A percentile compares a stretch with the other conserved stretches of the same genome.
Evolutionary conservation across 139 green algal genomes (phyloP).

Genomic region (Tetradesmus obliquus): DNA sequence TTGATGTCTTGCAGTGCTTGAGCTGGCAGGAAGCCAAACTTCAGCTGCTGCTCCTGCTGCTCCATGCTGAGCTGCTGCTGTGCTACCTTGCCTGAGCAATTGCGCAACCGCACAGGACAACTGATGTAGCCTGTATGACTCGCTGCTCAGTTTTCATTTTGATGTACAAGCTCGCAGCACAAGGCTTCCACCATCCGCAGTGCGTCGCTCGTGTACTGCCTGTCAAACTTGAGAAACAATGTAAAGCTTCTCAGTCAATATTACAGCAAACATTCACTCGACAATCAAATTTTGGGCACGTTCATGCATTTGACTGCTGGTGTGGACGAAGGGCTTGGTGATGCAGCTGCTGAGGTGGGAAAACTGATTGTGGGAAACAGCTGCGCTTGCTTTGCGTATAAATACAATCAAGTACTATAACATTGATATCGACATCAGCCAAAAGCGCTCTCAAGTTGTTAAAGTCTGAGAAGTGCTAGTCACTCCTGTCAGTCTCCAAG

Average conservation of each 20-base stretch:
- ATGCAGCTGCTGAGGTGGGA: neutral
- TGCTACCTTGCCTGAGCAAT: neutral
- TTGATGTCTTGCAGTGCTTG: slow-evolving; percentile 62
- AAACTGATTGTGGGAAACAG: neutral
- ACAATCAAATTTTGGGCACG: too few species aligned
- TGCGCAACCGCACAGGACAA: neutral
- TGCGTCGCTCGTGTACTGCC: neutral
- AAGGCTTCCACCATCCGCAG: neutral
- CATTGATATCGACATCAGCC: too few species aligned
- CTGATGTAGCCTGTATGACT: neutral
- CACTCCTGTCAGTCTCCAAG: too few species aligned
- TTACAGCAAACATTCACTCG: too few species aligned
- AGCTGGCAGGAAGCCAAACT: slow-evolving; percentile 76
- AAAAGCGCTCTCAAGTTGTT: too few species aligned
- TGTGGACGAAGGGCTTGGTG: neutral
- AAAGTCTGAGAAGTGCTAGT: too few species aligned
- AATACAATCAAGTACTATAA: too few species aligned
- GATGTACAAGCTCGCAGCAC: neutral
- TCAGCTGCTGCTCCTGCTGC: slow-evolving; percentile 48
- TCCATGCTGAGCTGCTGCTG: slow-evolving; percentile 49
- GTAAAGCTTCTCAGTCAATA: too few species aligned
- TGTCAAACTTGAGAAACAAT: neutral
- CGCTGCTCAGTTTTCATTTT: neutral
- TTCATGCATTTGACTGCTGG: neutral
- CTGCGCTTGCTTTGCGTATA: neutral